phyloP scores from a whole-genome alignment of 495 filamentous ascomycete genomes.

The Aspergillus haitiensis region DNA sequence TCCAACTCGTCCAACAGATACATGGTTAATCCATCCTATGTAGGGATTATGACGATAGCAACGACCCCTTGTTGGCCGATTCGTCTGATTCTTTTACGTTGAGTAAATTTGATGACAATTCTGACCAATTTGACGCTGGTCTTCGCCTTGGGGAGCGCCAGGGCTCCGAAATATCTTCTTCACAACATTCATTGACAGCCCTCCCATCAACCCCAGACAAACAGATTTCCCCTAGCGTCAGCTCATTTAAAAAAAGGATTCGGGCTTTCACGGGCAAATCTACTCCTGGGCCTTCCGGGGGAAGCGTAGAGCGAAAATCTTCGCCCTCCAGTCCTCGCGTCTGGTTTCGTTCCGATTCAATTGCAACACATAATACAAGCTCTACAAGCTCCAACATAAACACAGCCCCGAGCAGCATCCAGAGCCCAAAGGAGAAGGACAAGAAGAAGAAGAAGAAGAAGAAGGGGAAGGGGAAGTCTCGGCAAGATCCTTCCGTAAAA shows the following conservation, averaged over 20 bases:
- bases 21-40: background rate
- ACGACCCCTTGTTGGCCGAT: background rate
- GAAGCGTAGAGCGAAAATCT: constrained; percentile 7
- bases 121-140: constrained; percentile 12
- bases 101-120: constrained; percentile 4
- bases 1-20: background rate
- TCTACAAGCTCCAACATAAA: constrained; percentile 1
- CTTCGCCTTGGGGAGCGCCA: constrained; percentile 15
- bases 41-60: background rate
- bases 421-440: constrained; percentile 7
- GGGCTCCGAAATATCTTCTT: constrained; percentile 2
- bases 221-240: constrained; percentile 2
- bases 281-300: background rate
- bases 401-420: background rate
- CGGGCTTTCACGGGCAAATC: constrained; percentile 16
- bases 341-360: constrained; percentile 10
- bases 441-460: background rate
- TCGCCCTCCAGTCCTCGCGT: background rate
- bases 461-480: background rate
- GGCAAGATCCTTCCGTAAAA: background rate
- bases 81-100: background rate
- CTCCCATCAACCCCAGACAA: background rate
- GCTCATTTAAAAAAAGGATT: constrained; percentile 14
- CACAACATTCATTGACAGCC: background rate
- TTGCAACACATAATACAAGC: background rate